phyloP scores from a whole-genome alignment of 116 monocot species.

The Phalaenopsis hybrid region DNA sequence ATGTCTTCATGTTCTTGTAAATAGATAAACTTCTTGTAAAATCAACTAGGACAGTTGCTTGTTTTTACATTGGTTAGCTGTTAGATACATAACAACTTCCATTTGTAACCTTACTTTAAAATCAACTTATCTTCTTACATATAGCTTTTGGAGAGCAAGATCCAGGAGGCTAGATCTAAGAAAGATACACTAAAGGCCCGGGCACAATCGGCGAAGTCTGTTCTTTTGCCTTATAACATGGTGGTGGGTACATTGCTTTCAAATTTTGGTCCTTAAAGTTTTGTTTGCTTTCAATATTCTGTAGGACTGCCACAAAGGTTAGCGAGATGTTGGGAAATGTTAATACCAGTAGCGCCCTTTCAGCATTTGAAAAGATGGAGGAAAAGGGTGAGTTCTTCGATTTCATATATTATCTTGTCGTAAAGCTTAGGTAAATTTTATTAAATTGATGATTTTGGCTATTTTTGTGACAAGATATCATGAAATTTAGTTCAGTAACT shows the following conservation, averaged over 20 bases:
- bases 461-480: neutral
- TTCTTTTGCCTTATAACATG: slow-evolving; percentile 13
- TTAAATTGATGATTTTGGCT: slow-evolving; percentile 1
- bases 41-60: neutral
- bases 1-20: no score
- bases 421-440: neutral
- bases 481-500: neutral
- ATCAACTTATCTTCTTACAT: slow-evolving; percentile 5
- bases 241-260: neutral
- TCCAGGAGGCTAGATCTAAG: slow-evolving; percentile 93
- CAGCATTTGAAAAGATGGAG: slow-evolving; percentile 99
- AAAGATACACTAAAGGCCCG: slow-evolving; percentile 98
- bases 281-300: slow-evolving; percentile 10
- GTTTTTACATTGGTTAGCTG: neutral
- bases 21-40: neutral
- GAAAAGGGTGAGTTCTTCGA: slow-evolving; percentile 60
- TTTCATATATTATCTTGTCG: neutral
- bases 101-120: neutral
- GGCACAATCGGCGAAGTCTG: slow-evolving; percentile 94
- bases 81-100: neutral
- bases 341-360: slow-evolving; percentile 91
- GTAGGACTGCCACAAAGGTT: slow-evolving; percentile 94
- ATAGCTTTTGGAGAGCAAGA: slow-evolving; percentile 94
- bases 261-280: slow-evolving; percentile 1
- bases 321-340: slow-evolving; percentile 97